phyloP scores from a whole-genome alignment of 2,329 filamentous ascomycete species.

The Penicillium capsulatum region DNA sequence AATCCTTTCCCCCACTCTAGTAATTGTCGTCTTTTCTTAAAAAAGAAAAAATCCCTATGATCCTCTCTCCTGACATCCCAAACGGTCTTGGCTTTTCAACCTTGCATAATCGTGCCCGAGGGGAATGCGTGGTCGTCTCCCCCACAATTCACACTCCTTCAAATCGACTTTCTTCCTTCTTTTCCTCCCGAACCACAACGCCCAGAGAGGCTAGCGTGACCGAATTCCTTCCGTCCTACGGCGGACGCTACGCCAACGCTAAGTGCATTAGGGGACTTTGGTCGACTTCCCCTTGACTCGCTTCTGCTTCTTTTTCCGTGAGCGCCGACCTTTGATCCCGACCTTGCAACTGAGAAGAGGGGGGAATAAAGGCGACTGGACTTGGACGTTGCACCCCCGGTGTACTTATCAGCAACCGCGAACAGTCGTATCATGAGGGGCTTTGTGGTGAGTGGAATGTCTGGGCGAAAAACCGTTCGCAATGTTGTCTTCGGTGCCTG shows the following conservation, averaged over 20 bases:
- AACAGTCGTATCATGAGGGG: slow-evolving; percentile 17
- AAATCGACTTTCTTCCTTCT: not conserved
- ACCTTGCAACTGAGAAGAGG: not conserved
- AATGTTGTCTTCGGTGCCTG: slow-evolving; percentile 5
- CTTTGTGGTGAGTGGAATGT: slow-evolving; percentile 19
- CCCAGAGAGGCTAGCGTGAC: slow-evolving; percentile 7
- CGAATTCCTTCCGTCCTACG: too few species aligned
- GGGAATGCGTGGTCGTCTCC: slow-evolving; percentile 5
- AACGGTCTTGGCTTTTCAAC: slow-evolving; percentile 4
- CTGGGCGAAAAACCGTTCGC: too few species aligned
- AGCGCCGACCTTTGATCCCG: not conserved
- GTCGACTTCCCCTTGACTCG: too few species aligned
- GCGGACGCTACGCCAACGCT: too few species aligned
- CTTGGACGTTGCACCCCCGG: not conserved
- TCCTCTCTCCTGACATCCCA: not conserved
- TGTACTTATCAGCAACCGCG: not conserved
- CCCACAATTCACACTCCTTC: too few species aligned
- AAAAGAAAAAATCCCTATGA: too few species aligned
- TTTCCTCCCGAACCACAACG: slow-evolving; percentile 1
- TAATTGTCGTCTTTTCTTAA: too few species aligned
- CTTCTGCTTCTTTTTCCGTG: too few species aligned
- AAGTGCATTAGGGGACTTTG: too few species aligned
- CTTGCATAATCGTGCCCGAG: slow-evolving; percentile 7
- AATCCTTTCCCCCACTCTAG: too few species aligned
- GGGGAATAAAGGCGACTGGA: not conserved